Conservation (phyloP, 257 asterid genomes). For the Solanum acaule region DNA sequence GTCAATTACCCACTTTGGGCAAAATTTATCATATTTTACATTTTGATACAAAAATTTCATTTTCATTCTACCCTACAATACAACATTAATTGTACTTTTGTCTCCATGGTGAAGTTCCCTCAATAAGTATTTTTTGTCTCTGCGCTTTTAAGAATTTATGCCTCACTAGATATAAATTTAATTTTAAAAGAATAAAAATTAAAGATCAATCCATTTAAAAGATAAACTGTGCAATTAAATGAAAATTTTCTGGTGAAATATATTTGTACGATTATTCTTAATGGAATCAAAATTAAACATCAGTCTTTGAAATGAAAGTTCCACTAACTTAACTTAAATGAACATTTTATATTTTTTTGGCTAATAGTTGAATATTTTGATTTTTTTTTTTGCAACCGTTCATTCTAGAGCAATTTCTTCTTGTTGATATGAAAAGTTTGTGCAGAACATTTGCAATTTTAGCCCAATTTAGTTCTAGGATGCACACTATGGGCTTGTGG, state of each 20-base stretch:
- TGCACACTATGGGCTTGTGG: neutral
- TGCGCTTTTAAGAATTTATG: neutral
- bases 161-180: neutral
- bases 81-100: neutral
- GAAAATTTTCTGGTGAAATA: too few relatives aligned
- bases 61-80: neutral
- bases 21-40: neutral
- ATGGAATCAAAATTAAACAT: neutral
- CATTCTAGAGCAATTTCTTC: too few relatives aligned
- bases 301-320: neutral
- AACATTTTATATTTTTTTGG: too few relatives aligned
- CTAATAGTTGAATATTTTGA: neutral
- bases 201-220: too few relatives aligned
- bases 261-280: too few relatives aligned
- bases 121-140: neutral
- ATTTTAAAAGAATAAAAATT: too few relatives aligned
- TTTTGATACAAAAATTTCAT: neutral
- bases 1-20: neutral
- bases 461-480: neutral
- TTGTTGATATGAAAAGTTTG: neutral
- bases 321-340: neutral
- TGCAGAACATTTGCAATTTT: neutral
- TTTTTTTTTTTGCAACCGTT: too few relatives aligned
- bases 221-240: too few relatives aligned
- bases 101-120: neutral